phyloP scores from a whole-genome alignment of 2,329 filamentous ascomycete species.

The Aspergillus cejpii region DNA sequence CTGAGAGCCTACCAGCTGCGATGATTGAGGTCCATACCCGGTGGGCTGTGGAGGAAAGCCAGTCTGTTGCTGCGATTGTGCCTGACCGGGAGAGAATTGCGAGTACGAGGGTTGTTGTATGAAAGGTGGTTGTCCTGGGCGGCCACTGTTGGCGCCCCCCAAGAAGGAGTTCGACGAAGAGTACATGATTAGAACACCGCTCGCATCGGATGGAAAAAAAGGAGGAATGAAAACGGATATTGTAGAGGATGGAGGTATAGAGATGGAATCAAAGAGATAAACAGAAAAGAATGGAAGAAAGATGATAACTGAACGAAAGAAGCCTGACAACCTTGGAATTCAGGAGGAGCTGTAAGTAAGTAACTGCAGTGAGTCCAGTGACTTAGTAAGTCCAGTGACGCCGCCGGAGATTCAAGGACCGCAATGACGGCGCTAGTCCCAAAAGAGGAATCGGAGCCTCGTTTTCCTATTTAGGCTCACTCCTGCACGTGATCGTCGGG shows the following conservation, averaged over 20 bases:
- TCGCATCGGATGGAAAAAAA: conserved; percentile 22
- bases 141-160: conserved; percentile 69
- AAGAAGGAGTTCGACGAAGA: conserved; percentile 82
- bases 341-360: conserved; percentile 22
- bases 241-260: background rate
- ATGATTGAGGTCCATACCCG: conserved; percentile 50
- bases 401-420: conserved; percentile 23
- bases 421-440: conserved; percentile 19
- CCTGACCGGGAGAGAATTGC: conserved; percentile 37
- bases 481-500: background rate
- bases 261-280: background rate
- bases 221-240: background rate
- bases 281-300: conserved; percentile 2
- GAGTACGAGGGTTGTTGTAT: conserved; percentile 46
- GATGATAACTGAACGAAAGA: conserved; percentile 17
- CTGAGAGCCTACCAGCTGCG: conserved; percentile 47
- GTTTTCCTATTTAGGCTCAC: background rate
- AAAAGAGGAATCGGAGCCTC: conserved; percentile 1
- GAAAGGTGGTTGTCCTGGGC: conserved; percentile 57
- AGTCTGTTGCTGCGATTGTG: conserved; percentile 49
- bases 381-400: no score
- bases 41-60: conserved; percentile 51
- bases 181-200: conserved; percentile 59
- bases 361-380: no score
- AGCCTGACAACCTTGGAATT: conserved; percentile 14